Evolutionary conservation across 2,329 filamentous ascomycete species (phyloP).

Genomic region (Trichoderma cornu-damae): DNA sequence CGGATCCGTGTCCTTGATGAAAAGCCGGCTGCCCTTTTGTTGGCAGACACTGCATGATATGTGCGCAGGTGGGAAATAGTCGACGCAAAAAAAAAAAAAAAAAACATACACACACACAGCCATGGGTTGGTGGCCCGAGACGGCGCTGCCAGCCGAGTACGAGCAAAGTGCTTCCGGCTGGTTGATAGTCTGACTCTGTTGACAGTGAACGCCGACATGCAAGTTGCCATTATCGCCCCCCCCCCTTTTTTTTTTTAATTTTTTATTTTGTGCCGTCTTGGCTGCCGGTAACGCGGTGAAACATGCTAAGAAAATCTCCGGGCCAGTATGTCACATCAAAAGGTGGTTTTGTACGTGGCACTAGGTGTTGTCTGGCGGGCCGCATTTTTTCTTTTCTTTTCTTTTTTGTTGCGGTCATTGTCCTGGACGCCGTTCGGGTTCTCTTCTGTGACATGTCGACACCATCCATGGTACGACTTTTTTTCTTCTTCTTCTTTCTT

Average conservation of each 20-base stretch:
- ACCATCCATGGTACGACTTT: not conserved
- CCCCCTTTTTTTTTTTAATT: too few species aligned
- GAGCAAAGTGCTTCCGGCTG: not conserved
- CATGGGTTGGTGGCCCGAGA: not conserved
- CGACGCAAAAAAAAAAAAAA: too few species aligned
- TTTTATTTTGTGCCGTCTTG: not conserved
- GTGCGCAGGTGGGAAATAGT: not conserved
- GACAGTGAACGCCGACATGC: not conserved
- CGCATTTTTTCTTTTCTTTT: too few species aligned
- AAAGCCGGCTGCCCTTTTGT: too few species aligned
- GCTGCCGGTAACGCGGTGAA: conserved; percentile 1
- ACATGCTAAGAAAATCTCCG: conserved; percentile 1
- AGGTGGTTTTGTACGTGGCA: not conserved
- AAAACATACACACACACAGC: too few species aligned
- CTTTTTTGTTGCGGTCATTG: too few species aligned
- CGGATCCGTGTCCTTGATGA: too few species aligned
- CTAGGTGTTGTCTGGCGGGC: not conserved
- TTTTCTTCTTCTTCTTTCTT: not conserved
- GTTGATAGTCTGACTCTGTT: not conserved
- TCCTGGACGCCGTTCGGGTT: conserved; percentile 4
- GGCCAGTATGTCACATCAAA: not conserved
- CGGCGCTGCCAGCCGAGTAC: conserved; percentile 5
- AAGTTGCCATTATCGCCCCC: not conserved
- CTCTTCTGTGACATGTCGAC: conserved; percentile 14
- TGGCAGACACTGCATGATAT: not conserved